Evolutionary conservation across 2,329 filamentous ascomycete species (phyloP).

Genomic region (Sporothrix humicola): DNA sequence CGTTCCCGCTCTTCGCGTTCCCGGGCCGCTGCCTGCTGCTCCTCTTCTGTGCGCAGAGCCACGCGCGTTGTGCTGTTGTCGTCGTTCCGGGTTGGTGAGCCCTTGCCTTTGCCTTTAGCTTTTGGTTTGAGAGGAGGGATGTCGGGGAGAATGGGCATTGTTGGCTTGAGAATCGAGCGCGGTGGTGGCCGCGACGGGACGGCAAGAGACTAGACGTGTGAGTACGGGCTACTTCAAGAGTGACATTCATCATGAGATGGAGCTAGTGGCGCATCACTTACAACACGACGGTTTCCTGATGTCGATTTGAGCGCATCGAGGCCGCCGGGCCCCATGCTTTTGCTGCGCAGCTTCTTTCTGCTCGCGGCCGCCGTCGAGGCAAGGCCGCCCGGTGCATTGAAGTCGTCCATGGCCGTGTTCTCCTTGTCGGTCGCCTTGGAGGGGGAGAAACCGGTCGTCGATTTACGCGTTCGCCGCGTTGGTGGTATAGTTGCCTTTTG

Average conservation of each 20-base stretch:
- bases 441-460: constrained; percentile 66
- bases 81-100: constrained; percentile 42
- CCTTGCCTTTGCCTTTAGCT: constrained; percentile 50
- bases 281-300: constrained; percentile 79
- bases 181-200: constrained; percentile 58
- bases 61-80: constrained; percentile 58
- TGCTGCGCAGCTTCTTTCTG: constrained; percentile 81
- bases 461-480: constrained; percentile 69
- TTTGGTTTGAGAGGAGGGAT: constrained; percentile 71
- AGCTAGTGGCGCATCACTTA: constrained; percentile 53
- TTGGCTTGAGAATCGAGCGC: constrained; percentile 81
- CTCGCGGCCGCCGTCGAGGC: constrained; percentile 55
- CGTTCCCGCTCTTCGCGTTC: constrained; percentile 72
- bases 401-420: constrained; percentile 70
- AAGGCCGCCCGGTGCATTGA: constrained; percentile 47
- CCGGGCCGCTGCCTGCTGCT: constrained; percentile 71
- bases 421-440: constrained; percentile 71
- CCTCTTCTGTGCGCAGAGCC: constrained; percentile 70
- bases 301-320: constrained; percentile 79
- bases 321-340: constrained; percentile 92
- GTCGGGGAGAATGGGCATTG: constrained; percentile 68
- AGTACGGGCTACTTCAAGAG: not conserved
- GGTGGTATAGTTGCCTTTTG: constrained; percentile 58
- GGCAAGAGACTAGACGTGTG: constrained; percentile 58
- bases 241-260: not conserved